Evolutionary conservation across 2,329 filamentous ascomycete species (phyloP).

Genomic region (Fusarium pininemorale): DNA sequence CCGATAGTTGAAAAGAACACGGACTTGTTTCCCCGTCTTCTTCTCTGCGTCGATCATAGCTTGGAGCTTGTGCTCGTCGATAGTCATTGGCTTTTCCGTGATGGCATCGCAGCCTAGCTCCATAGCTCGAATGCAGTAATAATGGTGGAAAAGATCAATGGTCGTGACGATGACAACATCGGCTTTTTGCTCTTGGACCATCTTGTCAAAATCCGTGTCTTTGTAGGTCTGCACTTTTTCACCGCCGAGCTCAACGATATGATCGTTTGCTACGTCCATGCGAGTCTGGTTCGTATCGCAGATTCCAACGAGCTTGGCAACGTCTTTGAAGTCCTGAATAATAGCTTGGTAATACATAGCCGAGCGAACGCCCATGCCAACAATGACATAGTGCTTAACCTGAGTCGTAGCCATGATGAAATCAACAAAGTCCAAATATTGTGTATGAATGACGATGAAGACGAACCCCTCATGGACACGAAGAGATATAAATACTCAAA

Average conservation of each 20-base stretch:
- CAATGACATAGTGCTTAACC: conserved; percentile 60
- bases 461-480: not conserved
- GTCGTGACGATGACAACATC: conserved; percentile 71
- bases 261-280: conserved; percentile 63
- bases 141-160: conserved; percentile 69
- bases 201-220: conserved; percentile 64
- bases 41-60: conserved; percentile 53
- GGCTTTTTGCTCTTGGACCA: conserved; percentile 65
- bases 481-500: conserved; percentile 3
- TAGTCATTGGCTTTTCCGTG: conserved; percentile 72
- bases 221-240: conserved; percentile 61
- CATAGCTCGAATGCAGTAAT: conserved; percentile 67
- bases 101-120: conserved; percentile 68
- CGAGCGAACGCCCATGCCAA: conserved; percentile 67
- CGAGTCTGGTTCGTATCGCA: conserved; percentile 70
- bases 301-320: conserved; percentile 63
- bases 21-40: conserved; percentile 53
- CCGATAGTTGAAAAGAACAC: conserved; percentile 71
- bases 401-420: conserved; percentile 21
- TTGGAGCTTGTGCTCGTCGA: conserved; percentile 62
- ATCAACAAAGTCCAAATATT: not conserved
- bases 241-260: conserved; percentile 58
- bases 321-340: conserved; percentile 57
- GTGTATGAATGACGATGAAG: no score
- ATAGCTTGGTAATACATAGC: conserved; percentile 69